Percentiles rank a stretch among this genome's conserved stretches.
These are phyloP conservation scores for Fragaria ananassa DNA, from an alignment of 306 rosid genomes.

Conservation along the genomic window DNA sequence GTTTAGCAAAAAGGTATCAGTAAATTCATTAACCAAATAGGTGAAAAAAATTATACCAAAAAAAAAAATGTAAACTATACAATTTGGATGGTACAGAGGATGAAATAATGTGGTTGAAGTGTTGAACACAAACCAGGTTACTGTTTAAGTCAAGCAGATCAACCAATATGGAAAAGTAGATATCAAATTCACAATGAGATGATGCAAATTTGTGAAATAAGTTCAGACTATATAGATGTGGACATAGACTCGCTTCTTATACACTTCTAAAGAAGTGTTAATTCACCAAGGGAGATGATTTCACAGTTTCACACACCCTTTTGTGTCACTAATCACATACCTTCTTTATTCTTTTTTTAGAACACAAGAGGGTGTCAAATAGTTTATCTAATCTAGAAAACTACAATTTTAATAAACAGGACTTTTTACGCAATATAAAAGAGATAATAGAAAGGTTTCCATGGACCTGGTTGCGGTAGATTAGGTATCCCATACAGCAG, in stretches of 20 bases:
- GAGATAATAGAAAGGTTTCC: background rate
- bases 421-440: background rate
- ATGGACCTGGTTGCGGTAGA: constrained; percentile 75
- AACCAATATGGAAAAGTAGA: background rate
- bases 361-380: background rate
- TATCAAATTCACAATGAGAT: background rate
- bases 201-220: background rate
- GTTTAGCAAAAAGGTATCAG: constrained; percentile 1
- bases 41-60: background rate
- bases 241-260: background rate
- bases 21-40: background rate
- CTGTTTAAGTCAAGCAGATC: background rate
- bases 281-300: background rate
- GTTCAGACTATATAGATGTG: background rate
- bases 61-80: background rate
- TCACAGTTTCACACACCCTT: background rate
- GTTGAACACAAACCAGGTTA: background rate
- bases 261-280: background rate
- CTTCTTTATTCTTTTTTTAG: background rate
- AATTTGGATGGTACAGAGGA: background rate
- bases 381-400: background rate
- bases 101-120: background rate
- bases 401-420: background rate
- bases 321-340: background rate
- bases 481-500: constrained; percentile 62